Base-by-base conservation (phyloP, 495 filamentous ascomycete species). In the Penicillium atrosanguineum region DNA sequence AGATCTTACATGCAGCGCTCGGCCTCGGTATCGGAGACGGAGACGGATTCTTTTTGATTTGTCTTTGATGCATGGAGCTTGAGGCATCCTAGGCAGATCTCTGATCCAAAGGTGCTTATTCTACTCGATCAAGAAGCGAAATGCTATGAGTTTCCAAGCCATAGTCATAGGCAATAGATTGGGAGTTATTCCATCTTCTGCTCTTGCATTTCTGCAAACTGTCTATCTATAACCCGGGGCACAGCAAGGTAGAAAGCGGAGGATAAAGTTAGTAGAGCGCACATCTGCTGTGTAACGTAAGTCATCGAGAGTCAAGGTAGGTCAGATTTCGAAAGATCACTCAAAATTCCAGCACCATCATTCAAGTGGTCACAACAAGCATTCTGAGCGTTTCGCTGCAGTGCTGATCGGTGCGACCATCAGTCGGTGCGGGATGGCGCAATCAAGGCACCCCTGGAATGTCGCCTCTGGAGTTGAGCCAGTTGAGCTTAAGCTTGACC, bases 281-380 rank as follows among this genome's bases (percentile, higher is more conserved):
- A 4, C 9, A 4, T 34, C 11, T 34, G 9, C 31, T 14, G 31
- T 34, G 31, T 12, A 34, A 34, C 31, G 31, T 15, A 34, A 31
- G 28, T 31, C 31, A 34, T 34, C 31, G 9, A 3, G 2, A 12
- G 11, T 34, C 31, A 34, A 34, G 31, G 9, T 8, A 34, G 31
- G 31, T 34, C 12, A 14, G 31, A 34, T 14, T 5, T 34, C 31
- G 23, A 5, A 31, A 31, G 31, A 34, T 14, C 9, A 14, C 3
- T 34, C 11, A 8, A 14, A 2, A 34, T 12, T 8, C 14, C 31
- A 34, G 11, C 31, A 34, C 31, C 31, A 41, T 11, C 16, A 42
- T n/a, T 4, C 48, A 26, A 16, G 23, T 46, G 16, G 43, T 62
- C 38, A 25, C 25, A 56, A 51, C 57, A 63, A 60, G 60, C 50